Evolutionary conservation across 2,329 filamentous ascomycete genomes (phyloP).

Genomic region (Clarireedia monteithiana): DNA sequence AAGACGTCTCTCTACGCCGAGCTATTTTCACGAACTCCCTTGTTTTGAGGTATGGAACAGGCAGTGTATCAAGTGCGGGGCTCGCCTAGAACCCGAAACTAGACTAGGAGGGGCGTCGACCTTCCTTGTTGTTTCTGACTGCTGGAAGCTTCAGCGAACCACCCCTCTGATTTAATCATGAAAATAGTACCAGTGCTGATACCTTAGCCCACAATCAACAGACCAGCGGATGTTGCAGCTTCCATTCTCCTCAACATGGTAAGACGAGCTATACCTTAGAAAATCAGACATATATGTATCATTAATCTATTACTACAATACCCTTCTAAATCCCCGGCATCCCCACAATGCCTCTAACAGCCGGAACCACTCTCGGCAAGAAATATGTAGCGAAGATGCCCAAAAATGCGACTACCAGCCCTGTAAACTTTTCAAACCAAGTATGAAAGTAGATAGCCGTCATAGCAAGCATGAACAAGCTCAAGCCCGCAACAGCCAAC

Average conservation of each 20-base stretch:
- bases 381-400: constrained; percentile 44
- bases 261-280: not conserved
- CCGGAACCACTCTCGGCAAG: constrained; percentile 36
- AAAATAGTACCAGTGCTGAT: not conserved
- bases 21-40: too few relatives aligned
- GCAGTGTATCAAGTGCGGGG: too few relatives aligned
- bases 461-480: constrained; percentile 97
- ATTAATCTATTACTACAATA: not conserved
- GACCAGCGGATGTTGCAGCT: not conserved
- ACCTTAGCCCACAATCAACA: not conserved
- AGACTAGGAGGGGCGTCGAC: too few relatives aligned
- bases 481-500: constrained; percentile 57
- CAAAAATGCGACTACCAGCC: constrained; percentile 38
- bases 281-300: too few relatives aligned
- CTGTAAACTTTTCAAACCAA: constrained; percentile 80
- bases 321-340: constrained; percentile 29
- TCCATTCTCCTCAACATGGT: not conserved
- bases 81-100: too few relatives aligned
- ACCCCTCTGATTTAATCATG: too few relatives aligned
- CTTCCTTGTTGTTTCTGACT: not conserved
- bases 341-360: constrained; percentile 39
- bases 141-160: too few relatives aligned
- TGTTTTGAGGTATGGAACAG: too few relatives aligned
- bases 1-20: too few relatives aligned
- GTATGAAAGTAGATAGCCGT: constrained; percentile 98